Percentiles rank a stretch among this genome's conserved stretches.
Conservation (phyloP, 495 filamentous ascomycete species). For the Parmelia sp. region DNA sequence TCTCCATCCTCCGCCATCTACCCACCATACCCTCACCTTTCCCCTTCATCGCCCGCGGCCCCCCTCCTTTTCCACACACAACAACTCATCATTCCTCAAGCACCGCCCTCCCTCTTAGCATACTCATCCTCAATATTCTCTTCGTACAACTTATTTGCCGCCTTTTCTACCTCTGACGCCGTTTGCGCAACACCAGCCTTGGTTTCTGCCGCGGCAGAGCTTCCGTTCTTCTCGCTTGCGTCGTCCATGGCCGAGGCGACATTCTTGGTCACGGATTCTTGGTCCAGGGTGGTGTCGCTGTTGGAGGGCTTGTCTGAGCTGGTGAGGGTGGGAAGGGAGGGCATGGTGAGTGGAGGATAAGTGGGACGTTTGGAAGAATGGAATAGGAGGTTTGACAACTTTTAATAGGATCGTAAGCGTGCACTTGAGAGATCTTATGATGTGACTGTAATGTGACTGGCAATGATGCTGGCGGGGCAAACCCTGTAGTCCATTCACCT, state of each 20-base stretch:
- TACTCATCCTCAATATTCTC: conserved; percentile 35
- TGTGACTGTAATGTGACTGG: neutral
- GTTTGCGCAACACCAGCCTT: conserved; percentile 19
- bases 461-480: neutral
- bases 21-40: neutral
- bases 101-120: conserved; percentile 36
- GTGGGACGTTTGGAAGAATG: neutral
- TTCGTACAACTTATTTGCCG: conserved; percentile 25
- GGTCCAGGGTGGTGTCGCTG: conserved; percentile 8
- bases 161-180: conserved; percentile 23
- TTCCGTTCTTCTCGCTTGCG: conserved; percentile 14
- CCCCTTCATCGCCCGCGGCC: neutral
- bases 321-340: conserved; percentile 21
- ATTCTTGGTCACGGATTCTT: conserved; percentile 19
- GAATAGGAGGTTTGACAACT: neutral
- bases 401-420: neutral
- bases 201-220: conserved; percentile 21
- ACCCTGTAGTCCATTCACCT: neutral
- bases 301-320: conserved; percentile 20
- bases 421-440: neutral
- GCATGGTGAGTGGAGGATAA: conserved; percentile 9
- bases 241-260: conserved; percentile 21
- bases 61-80: neutral
- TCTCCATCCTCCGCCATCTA: neutral
- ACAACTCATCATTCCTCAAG: conserved; percentile 13